Evolutionary conservation across 257 asterid genomes (phyloP), one percentile per base, ranked within the genome.

Genomic region (Penstemon davidsonii): DNA sequence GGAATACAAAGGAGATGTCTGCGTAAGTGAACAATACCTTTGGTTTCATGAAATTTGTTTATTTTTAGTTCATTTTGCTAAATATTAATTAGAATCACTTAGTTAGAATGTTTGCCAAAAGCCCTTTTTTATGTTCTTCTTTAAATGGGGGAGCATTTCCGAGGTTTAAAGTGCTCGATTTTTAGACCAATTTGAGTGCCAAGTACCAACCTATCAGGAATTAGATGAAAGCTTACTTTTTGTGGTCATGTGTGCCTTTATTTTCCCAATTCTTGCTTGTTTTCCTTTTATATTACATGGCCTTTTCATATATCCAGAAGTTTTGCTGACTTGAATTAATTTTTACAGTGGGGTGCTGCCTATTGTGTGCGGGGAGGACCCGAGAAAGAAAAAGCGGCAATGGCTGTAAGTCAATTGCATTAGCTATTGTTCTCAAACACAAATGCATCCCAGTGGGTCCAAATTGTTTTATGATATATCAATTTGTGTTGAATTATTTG

Each of bases 341-440:
- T 41, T 55, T 61, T 58, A 4, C 84, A 93, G 98, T 93, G 99
- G 98, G 98, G 98, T 55, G 91, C 96, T 70, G 98, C 89, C 46
- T 92, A 81, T 68, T 87, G 96, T 49, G 80, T 92, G 51, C 80
- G 95, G 51, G 98, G 98, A 52, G 96, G 96, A 44, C 81, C 84
- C 5, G 96, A 86, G 58, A 87, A 77, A 68, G 98, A 92, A 67
- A 83, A 78, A 64, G 87, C 89, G 44, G 95, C 92, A 57, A 90
- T 93, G 91, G 87, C 77, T 87, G 98, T 89, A 81, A 66, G 70
- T 40, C 3, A 2, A 4, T 0, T 38, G 46, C 18, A 37, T 55
- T 6, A 19, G 7, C 40, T 7, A 9, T 66, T 51, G 62, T 43
- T 13, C 9, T 7, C 4, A 42, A 25, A n/a, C 37, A 5, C 13